Conservation (phyloP, 352 stramenopile genomes). For the Lagenidium giganteum region DNA sequence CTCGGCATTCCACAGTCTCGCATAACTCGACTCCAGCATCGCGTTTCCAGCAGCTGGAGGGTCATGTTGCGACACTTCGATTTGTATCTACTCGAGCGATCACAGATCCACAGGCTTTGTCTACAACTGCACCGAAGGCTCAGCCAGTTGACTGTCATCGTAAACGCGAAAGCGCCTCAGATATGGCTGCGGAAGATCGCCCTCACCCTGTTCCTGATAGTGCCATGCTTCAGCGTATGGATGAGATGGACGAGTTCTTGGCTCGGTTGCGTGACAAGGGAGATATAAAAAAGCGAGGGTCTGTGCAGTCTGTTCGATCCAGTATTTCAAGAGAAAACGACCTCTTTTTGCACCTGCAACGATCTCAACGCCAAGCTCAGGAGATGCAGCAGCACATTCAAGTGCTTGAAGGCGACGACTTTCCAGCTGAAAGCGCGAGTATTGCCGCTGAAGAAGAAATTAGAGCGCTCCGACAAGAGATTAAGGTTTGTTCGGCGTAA, state of each 20-base stretch:
- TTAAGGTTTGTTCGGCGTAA: constrained; percentile 22
- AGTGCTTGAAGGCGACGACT: constrained; percentile 11
- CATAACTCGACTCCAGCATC: not conserved
- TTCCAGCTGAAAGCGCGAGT: not conserved
- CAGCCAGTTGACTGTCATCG: too few species aligned
- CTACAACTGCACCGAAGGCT: not conserved
- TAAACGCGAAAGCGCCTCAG: too few species aligned
- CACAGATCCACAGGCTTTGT: constrained; percentile 1
- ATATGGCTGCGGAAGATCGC: too few species aligned
- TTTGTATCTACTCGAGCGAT: constrained; percentile 3
- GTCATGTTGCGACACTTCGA: constrained; percentile 23
- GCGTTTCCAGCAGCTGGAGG: constrained; percentile 34
- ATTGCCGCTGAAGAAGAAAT: constrained; percentile 36
- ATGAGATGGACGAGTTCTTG: constrained; percentile 4
- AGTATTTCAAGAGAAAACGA: constrained; percentile 52
- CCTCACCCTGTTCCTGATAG: too few species aligned
- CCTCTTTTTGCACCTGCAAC: constrained; percentile 57
- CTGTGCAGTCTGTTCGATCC: constrained; percentile 21
- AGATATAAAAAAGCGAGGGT: constrained; percentile 50
- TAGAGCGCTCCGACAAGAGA: constrained; percentile 30
- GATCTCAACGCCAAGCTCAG: constrained; percentile 65
- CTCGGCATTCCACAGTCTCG: too few species aligned
- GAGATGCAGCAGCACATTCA: constrained; percentile 64
- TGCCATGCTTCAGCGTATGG: too few species aligned
- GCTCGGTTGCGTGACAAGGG: constrained; percentile 20